Base-by-base conservation (phyloP, 2,329 filamentous ascomycete species). In the Calonectria crousiana region DNA sequence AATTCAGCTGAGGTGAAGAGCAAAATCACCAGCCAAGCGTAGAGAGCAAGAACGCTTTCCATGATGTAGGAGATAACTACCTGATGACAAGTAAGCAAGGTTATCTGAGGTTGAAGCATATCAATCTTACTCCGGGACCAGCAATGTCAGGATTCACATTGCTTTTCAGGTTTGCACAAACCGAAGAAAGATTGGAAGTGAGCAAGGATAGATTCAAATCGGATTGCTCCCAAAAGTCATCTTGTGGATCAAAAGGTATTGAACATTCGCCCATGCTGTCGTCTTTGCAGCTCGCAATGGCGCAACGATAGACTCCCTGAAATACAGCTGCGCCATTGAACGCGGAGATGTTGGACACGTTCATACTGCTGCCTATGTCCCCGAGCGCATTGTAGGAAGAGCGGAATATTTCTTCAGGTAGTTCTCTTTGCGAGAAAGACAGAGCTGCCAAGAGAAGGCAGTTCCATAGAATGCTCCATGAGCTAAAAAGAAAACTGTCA, bases 31-130 rank as follows among this genome's bases (percentile, higher is more conserved):
- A 18, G 6, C 60, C 60, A 65, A 20, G 60, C 38, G 32, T 49
- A 65, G 13, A 65, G 44, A n/a, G 18, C 26, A 14, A 65, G 41
- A 9, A 28, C 44, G 16, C 36, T 32, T 34, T 65, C 23, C 38
- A 65, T 65, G 36, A 65, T 30, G 41, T 65, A 65, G 6, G 60
- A 65, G 41, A 65, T 47, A 23, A 65, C 18, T 16, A 65, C 26
- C 60, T 65, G n/a, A 6, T 14, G 13, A 13, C 6, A 30, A 20
- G 28, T 65, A 4, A 34, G 41, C n/a, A 14, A 30, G 6, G 2
- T 1, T 20, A 32, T 30, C 9, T 47, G 6, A 14, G 6, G 20
- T 13, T n/a, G 16, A 49, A 32, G n/a, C 20, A 1, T 3, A n/a
- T 18, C 6, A 23, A 23, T 23, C 60, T 44, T n/a, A 65, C 60